Evolutionary conservation across 805 yeast species (phyloP), one percentile per base, ranked within the genome.

Genomic region (Limtongozyma cylindracea): DNA sequence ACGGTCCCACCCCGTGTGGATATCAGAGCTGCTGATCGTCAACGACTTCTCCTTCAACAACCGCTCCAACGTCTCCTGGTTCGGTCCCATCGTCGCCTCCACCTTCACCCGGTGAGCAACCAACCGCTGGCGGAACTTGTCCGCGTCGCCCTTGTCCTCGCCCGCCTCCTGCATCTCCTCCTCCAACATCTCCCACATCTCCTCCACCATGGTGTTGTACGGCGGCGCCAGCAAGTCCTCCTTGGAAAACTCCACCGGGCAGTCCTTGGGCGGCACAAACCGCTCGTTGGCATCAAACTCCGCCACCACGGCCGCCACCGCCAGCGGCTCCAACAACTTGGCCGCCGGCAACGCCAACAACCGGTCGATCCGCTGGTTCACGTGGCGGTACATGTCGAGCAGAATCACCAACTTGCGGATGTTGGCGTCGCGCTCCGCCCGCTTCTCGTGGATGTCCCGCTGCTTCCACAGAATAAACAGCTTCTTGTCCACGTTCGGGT

Each of bases 401-500:
- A 82, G 92, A 12, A 74, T 59, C 29, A 69, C 66, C 21, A 82
- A 53, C 16, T 73, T 65, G 29, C 61, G 63, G 38, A 80, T 73
- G 34, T 84, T 82, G 20, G 62, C 59, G 35, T 72, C 71, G 37
- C 91, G 53, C 39, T 76, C 76, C 19, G 56, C 60, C 29, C 99
- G 66, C 45, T 80, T 72, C 39, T 84, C 94, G 41, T 88, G 98
- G 31, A 88, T 88, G 33, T 82, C 93, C 37, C 92, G 72, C 47
- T 88, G 99, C 40, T 78, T 84, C 98, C 96, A 84, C 27, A 67
- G 63, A 34, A 88, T 77, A 32, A 88, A 84, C 2, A 96, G 82
- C 18, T 51, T 53, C 41, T 88, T 88, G 43, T 88, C 99, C 16
- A 88, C 98, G 39, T 88, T 88, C 27, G 96, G 99, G 41, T 88